Evolutionary conservation across 805 yeast genomes (phyloP).

Genomic region (Zygotorulaspora sp.): DNA sequence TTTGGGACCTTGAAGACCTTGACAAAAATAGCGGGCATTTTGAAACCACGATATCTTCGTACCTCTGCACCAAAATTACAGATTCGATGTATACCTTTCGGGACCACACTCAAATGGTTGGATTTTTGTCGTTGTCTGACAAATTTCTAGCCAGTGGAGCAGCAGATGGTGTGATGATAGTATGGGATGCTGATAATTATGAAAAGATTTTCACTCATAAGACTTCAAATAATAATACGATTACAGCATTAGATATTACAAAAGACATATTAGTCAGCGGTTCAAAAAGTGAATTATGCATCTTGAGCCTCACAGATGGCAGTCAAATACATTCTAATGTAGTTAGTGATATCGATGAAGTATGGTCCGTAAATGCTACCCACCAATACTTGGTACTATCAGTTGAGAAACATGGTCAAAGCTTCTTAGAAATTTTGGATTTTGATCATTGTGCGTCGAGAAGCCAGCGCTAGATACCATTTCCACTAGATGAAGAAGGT

Average conservation of each 20-base stretch:
- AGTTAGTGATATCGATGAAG: conserved; percentile 71
- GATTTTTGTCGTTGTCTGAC: conserved; percentile 71
- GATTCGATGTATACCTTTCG: conserved; percentile 55
- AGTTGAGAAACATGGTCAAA: conserved; percentile 65
- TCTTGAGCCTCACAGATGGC: conserved; percentile 84
- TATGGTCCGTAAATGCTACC: conserved; percentile 93
- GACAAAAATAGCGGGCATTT: conserved; percentile 40
- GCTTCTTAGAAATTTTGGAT: conserved; percentile 80
- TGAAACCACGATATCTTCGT: conserved; percentile 19
- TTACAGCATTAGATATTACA: conserved; percentile 89
- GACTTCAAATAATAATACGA: conserved; percentile 75
- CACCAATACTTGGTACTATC: conserved; percentile 85
- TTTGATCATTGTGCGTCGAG: no score
- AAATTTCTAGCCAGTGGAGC: conserved; percentile 87
- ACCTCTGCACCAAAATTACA: conserved; percentile 27
- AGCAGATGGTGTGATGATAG: conserved; percentile 85
- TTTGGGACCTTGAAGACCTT: conserved; percentile 86
- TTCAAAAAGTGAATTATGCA: conserved; percentile 75
- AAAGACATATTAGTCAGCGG: conserved; percentile 84
- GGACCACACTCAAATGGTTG: conserved; percentile 89
- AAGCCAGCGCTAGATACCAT: no score
- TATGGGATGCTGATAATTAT: conserved; percentile 86
- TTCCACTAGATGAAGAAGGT: no score
- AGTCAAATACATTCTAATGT: conserved; percentile 64
- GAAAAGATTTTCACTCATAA: conserved; percentile 60